Conservation (phyloP, 75 land plant genomes). For the Sequoia sempervirens region DNA sequence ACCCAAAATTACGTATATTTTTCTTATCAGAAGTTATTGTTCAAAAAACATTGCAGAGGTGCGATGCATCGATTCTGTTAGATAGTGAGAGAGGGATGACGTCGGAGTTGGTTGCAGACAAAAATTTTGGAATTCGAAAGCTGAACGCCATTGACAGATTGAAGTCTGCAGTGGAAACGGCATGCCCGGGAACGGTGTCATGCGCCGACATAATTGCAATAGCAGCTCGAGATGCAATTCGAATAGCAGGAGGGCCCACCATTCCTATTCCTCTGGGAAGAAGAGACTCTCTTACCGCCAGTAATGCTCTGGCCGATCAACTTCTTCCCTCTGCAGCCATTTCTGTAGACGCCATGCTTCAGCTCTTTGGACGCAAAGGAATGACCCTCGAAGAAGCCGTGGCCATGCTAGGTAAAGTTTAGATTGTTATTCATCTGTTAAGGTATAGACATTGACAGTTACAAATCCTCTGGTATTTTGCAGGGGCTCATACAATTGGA, state of each 20-base stretch:
- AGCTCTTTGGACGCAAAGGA: constrained; percentile 34
- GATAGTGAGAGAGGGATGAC: constrained; percentile 4
- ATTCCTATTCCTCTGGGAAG: constrained; percentile 54
- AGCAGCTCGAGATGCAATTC: constrained; percentile 35
- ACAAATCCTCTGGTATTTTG: background rate
- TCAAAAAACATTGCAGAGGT: constrained; percentile 18
- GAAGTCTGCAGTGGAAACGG: constrained; percentile 32
- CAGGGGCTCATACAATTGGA: constrained; percentile 62
- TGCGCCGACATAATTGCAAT: constrained; percentile 57
- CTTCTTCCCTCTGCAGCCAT: constrained; percentile 30
- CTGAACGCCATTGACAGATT: constrained; percentile 31
- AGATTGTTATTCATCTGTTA: background rate
- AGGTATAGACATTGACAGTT: background rate
- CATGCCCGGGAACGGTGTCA: constrained; percentile 46
- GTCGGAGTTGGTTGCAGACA: constrained; percentile 23
- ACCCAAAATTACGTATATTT: too few relatives aligned
- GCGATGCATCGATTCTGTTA: constrained; percentile 60
- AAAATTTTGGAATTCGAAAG: constrained; percentile 40
- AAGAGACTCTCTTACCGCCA: constrained; percentile 27
- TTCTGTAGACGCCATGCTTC: constrained; percentile 35
- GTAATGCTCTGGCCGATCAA: constrained; percentile 24
- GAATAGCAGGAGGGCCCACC: constrained; percentile 40
- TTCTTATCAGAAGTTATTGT: background rate
- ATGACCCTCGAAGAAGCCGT: constrained; percentile 43
- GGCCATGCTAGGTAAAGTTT: constrained; percentile 40